Conservation (phyloP, 1,284 basidiomycete genomes). For the Rhodotorula sp. region DNA sequence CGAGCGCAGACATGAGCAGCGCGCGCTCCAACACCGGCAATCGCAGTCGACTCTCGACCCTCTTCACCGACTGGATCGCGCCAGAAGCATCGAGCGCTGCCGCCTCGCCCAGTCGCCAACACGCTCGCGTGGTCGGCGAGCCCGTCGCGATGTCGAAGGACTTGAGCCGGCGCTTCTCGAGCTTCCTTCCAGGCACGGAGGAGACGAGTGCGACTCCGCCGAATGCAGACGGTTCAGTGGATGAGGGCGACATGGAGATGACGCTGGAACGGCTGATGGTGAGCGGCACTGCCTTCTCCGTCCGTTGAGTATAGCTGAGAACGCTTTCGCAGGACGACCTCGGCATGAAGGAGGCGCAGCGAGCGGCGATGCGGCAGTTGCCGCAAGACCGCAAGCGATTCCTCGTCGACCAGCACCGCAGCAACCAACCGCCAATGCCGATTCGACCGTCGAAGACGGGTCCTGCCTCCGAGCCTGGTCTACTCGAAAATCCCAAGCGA, state of each 20-base stretch:
- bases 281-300: constrained; percentile 39
- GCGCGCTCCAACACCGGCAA: background rate
- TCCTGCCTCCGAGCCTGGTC: constrained; percentile 45
- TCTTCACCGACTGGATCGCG: constrained; percentile 41
- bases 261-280: constrained; percentile 67
- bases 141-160: constrained; percentile 24
- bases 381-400: constrained; percentile 66
- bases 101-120: background rate
- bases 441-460: constrained; percentile 49
- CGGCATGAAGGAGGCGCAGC: constrained; percentile 67
- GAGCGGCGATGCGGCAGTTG: constrained; percentile 64
- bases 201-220: constrained; percentile 50
- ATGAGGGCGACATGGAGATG: constrained; percentile 49
- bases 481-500: constrained; percentile 59
- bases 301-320: background rate
- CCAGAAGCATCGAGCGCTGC: background rate
- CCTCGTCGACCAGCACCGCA: constrained; percentile 53
- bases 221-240: constrained; percentile 57
- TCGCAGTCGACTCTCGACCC: constrained; percentile 38
- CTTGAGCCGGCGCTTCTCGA: constrained; percentile 17
- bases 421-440: constrained; percentile 52
- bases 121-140: constrained; percentile 34
- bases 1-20: background rate
- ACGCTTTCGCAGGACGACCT: constrained; percentile 60
- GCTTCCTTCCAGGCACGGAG: constrained; percentile 1